Percentiles rank a stretch among this genome's conserved stretches.
These are phyloP conservation scores for Phylloporus sp. DNA, from an alignment of 768 basidiomycete species.

Conservation along the genomic window DNA sequence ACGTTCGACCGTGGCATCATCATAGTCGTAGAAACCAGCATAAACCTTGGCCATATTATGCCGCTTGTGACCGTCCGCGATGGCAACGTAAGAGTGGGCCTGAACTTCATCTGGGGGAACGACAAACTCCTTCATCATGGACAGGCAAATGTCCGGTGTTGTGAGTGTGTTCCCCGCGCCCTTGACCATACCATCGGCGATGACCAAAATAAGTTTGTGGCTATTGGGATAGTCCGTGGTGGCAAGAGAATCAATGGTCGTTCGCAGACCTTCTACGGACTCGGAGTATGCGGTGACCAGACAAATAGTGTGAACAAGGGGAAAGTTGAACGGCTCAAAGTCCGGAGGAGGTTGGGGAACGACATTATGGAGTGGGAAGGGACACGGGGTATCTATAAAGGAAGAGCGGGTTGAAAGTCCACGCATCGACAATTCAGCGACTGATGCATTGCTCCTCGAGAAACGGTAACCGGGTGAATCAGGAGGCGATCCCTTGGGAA, in stretches of 20 bases:
- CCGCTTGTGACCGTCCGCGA: slow-evolving; percentile 98
- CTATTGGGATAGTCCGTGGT: slow-evolving; percentile 99
- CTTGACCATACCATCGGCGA: slow-evolving; percentile 98
- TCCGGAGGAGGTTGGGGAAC: slow-evolving; percentile 90
- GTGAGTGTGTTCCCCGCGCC: slow-evolving; percentile 85
- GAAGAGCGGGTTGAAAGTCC: slow-evolving; percentile 39
- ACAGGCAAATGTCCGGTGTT: slow-evolving; percentile 90
- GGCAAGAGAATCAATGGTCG: slow-evolving; percentile 96
- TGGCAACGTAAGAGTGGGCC: slow-evolving; percentile 94
- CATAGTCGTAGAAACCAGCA: slow-evolving; percentile 96
- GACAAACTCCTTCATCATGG: slow-evolving; percentile 97
- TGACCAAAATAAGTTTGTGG: slow-evolving; percentile 93
- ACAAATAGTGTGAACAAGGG: slow-evolving; percentile 88
- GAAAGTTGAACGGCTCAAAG: slow-evolving; percentile 95
- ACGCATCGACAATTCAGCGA: slow-evolving; percentile 42
- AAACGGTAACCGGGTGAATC: slow-evolving; percentile 66
- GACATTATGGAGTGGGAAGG: slow-evolving; percentile 88
- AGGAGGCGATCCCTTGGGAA: slow-evolving; percentile 60
- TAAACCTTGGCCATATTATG: slow-evolving; percentile 99
- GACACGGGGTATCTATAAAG: slow-evolving; percentile 72
- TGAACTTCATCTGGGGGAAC: slow-evolving; percentile 80
- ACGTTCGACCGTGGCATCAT: slow-evolving; percentile 81
- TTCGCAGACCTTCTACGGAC: slow-evolving; percentile 91
- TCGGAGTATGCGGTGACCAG: slow-evolving; percentile 99
- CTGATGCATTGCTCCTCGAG: slow-evolving; percentile 80